phyloP scores from a whole-genome alignment of 805 yeast genomes.

The Barnettozyma californica region DNA sequence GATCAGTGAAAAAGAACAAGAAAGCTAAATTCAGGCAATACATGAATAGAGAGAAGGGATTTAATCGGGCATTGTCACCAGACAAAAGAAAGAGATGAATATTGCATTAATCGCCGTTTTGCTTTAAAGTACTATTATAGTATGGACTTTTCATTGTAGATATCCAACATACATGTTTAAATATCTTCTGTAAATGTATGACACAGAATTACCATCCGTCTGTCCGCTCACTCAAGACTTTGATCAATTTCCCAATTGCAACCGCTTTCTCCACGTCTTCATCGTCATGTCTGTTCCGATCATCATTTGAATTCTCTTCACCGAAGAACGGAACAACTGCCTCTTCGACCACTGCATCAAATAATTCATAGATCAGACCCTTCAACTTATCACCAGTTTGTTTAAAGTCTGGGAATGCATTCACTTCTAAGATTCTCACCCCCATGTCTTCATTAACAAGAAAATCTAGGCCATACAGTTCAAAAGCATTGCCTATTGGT shows the following conservation, averaged over 20 bases:
- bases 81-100: constrained; percentile 20
- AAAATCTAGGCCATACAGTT: constrained; percentile 86
- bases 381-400: constrained; percentile 85
- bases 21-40: constrained; percentile 51
- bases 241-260: constrained; percentile 25
- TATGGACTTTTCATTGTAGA: too few relatives aligned
- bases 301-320: constrained; percentile 6
- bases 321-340: constrained; percentile 47
- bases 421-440: constrained; percentile 74
- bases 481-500: constrained; percentile 77
- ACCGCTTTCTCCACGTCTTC: not conserved
- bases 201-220: constrained; percentile 29
- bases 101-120: not conserved
- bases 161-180: too few relatives aligned
- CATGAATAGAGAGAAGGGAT: constrained; percentile 53
- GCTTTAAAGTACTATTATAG: not conserved
- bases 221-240: constrained; percentile 35
- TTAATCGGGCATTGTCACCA: constrained; percentile 51
- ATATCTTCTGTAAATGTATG: too few relatives aligned
- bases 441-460: constrained; percentile 52
- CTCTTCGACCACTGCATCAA: constrained; percentile 47
- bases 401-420: constrained; percentile 93
- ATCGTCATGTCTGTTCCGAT: not conserved
- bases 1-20: constrained; percentile 33
- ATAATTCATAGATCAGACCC: constrained; percentile 57